Evolutionary conservation across 2,329 filamentous ascomycete genomes (phyloP), one percentile per base, ranked within the genome.

Genomic region (Fusarium sp.): DNA sequence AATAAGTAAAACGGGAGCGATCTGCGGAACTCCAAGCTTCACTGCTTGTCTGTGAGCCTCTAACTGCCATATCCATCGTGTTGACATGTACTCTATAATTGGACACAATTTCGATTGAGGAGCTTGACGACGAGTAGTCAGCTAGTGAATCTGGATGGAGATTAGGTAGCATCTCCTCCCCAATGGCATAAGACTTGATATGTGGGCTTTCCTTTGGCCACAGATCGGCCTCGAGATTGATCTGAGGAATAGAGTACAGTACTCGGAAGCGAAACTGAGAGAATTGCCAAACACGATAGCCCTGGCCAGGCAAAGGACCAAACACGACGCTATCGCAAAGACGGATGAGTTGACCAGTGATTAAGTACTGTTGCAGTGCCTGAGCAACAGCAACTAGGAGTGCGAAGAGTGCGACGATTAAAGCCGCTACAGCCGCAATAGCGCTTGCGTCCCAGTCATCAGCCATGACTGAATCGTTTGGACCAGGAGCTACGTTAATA

Each of bases 401-500:
- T 8, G 49, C 49, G n/a, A 52, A 52, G 4, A 52, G n/a, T 3
- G 49, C 32, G n/a, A 52, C 13, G 18, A 52, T 35, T 3, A 52
- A 25, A 19, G 49, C 32, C 4, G 49, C 49, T 21, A 52, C 49
- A 16, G 49, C 49, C 3, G 49, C 23, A 16, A 52, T 52, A 2
- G 32, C 18, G 8, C 49, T 52, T 37, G 49, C 49, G 1, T 52
- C 49, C 49, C 49, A 52, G 4, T 28, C 23, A 21, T 11, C 4
- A 16, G 32, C n/a, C 32, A 52, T 44, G 16, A 19, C 16, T 12
- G 16, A 23, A 25, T 11, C 9, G 42, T 11, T 18, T 44, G 9
- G 15, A 25, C 6, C 3, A 25, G 10, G 15, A 25, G 42, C 3
- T n/a, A 12, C 3, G 15, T 9, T n/a, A 33, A 2, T 10, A 0